Evolutionary conservation across 2,329 filamentous ascomycete genomes (phyloP), one percentile per base, ranked within the genome.

Genomic region (Fonsecaea erecta): DNA sequence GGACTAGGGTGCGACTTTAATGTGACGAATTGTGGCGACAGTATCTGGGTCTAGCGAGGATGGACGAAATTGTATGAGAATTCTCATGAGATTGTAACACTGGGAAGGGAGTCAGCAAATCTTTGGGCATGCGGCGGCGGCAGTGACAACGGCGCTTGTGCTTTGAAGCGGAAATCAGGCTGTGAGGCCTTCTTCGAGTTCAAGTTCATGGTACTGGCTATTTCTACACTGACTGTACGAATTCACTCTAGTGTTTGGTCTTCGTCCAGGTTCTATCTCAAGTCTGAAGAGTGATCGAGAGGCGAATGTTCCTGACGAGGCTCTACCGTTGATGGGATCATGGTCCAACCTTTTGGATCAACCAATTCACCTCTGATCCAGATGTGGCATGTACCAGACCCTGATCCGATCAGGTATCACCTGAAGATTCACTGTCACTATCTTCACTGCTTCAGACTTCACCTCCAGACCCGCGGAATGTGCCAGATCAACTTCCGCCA

Each of bases 1-100:
- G 83, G 84, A 52, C 77, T 97, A 54, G 94, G 93, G 0, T 96
- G 92, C 75, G 86, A 90, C 70, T 97, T 96, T 77, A 79, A 90
- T 35, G 82, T 96, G 53, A 89, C 91, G 12, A 81, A 82, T 70
- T 81, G 84, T 56, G 91, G 91, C 2, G 86, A 90, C 76, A 77
- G 76, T n/a, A 76, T 83, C 46, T 83, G 75, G 71, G 71, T 81
- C 63, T 80, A 68, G 43, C 18, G 12, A 24, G 8, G 21, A 48
- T 48, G 37, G 14, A n/a, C n/a, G n/a, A n/a, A 8, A 43, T 43
- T 43, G 37, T 18, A 5, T 18, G 37, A 12, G 37, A 43, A 18
- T 9, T 43, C n/a, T 43, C 37, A 43, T 43, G 37, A 18, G 37
- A 43, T 18, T 43, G 37, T 1, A 18, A 12, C 5, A 43, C 37